Percentiles rank a stretch among this genome's conserved stretches.
Conservation (phyloP, 2,329 filamentous ascomycete genomes). For the Penicillium italicum region DNA sequence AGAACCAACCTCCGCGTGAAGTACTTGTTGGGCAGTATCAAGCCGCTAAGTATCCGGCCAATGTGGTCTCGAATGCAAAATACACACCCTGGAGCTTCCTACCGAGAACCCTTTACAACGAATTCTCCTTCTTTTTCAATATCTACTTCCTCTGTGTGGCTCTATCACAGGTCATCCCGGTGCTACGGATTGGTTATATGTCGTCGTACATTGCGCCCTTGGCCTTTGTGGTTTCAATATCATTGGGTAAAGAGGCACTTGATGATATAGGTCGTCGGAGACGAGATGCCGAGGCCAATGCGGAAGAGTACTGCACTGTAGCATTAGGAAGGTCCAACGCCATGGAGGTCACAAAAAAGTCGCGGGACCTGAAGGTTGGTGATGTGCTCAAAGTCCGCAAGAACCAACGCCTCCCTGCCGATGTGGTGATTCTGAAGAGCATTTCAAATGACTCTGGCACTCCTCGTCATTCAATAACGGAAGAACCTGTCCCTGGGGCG, state of each 20-base stretch:
- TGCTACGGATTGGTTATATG: slow-evolving; percentile 87
- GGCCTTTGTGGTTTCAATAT: slow-evolving; percentile 86
- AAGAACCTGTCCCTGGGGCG: slow-evolving; percentile 12
- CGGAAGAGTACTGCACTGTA: slow-evolving; percentile 79
- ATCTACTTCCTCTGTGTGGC: slow-evolving; percentile 97
- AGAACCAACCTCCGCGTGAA: slow-evolving; percentile 59
- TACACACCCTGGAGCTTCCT: slow-evolving; percentile 95
- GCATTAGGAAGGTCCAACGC: slow-evolving; percentile 59
- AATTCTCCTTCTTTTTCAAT: slow-evolving; percentile 99
- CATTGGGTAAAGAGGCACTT: slow-evolving; percentile 89
- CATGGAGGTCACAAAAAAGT: slow-evolving; percentile 71
- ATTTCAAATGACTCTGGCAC: slow-evolving; percentile 54
- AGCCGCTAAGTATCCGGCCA: slow-evolving; percentile 74
- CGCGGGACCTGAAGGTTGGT: slow-evolving; percentile 84
- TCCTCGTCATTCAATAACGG: slow-evolving; percentile 21
- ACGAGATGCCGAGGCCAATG: slow-evolving; percentile 89
- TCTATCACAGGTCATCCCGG: slow-evolving; percentile 85
- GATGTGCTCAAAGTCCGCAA: slow-evolving; percentile 92
- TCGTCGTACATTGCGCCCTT: slow-evolving; percentile 91
- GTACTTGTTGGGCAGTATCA: slow-evolving; percentile 74
- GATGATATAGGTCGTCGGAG: slow-evolving; percentile 85
- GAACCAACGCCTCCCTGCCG: slow-evolving; percentile 88
- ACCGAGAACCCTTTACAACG: slow-evolving; percentile 91
- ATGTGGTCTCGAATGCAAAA: slow-evolving; percentile 93
- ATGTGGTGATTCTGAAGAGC: slow-evolving; percentile 89